Percentiles rank a stretch among this genome's conserved stretches.
These are phyloP conservation scores for Suhomyces maxii DNA, from an alignment of 1,139 yeast species.

Conservation along the genomic window DNA sequence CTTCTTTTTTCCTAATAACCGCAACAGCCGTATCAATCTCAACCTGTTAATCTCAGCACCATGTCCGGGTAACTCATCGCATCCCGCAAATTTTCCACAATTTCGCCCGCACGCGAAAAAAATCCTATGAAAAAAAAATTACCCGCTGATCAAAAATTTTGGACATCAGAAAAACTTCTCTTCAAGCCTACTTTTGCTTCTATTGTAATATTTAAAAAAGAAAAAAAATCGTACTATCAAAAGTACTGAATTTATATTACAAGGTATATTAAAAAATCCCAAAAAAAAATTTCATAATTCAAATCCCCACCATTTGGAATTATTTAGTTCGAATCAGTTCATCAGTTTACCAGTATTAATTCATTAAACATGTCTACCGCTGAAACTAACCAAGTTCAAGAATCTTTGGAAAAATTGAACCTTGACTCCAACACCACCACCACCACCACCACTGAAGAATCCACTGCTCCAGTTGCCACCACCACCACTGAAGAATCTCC, in stretches of 20 bases:
- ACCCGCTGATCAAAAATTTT: slow-evolving; percentile 7
- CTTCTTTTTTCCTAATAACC: too few species aligned
- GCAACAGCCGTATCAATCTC: too few species aligned
- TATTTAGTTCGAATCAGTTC: not conserved
- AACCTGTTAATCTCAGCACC: not conserved
- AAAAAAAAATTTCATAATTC: slow-evolving; percentile 14
- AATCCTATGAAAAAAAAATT: slow-evolving; percentile 4
- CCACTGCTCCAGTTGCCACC: slow-evolving; percentile 7
- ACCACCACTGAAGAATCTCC: slow-evolving; percentile 21
- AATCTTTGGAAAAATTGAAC: slow-evolving; percentile 57
- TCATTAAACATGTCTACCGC: slow-evolving; percentile 43
- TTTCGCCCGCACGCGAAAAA: slow-evolving; percentile 9
- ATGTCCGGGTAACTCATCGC: slow-evolving; percentile 13
- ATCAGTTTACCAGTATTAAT: not conserved
- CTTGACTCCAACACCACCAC: slow-evolving; percentile 31
- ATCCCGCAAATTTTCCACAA: slow-evolving; percentile 8
- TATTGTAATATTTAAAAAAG: slow-evolving; percentile 4
- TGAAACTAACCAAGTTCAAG: slow-evolving; percentile 53
- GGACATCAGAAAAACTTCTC: slow-evolving; percentile 5
- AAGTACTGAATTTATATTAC: slow-evolving; percentile 7
- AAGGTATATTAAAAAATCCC: slow-evolving; percentile 13
- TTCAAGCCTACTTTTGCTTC: slow-evolving; percentile 9
- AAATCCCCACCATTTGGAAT: not conserved
- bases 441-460: slow-evolving; percentile 20
- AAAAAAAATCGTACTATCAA: slow-evolving; percentile 3